Conservation (phyloP, 768 basidiomycete species). For the Psilocybe tampanensis region DNA sequence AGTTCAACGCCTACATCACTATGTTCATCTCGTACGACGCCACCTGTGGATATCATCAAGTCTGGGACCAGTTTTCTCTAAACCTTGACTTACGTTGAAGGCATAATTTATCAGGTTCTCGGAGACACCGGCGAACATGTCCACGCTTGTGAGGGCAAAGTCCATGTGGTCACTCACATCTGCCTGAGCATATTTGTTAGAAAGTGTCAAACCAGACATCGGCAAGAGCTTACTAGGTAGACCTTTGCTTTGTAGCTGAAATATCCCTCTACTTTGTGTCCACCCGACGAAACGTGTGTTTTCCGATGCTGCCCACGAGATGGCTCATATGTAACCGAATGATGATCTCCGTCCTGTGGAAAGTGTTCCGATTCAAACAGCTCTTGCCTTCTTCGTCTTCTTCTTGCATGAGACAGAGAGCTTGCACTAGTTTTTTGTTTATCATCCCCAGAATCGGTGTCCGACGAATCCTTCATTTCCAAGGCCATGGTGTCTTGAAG, state of each 20-base stretch:
- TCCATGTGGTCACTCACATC: slow-evolving; percentile 78
- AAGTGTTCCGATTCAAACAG: slow-evolving; percentile 8
- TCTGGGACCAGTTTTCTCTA: neutral
- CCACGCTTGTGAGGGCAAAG: slow-evolving; percentile 62
- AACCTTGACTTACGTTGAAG: slow-evolving; percentile 55
- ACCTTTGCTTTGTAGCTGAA: slow-evolving; percentile 67
- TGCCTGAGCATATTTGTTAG: slow-evolving; percentile 38
- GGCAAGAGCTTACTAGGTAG: slow-evolving; percentile 50
- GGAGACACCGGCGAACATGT: slow-evolving; percentile 66
- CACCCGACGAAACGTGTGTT: slow-evolving; percentile 15
- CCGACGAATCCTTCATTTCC: slow-evolving; percentile 2
- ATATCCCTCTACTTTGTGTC: slow-evolving; percentile 40
- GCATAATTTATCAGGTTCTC: slow-evolving; percentile 73
- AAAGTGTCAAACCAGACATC: neutral
- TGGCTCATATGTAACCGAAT: neutral
- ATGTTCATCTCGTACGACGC: slow-evolving; percentile 70
- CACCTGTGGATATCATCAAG: slow-evolving; percentile 37
- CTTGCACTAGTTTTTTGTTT: neutral
- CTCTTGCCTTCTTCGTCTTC: neutral
- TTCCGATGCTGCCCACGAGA: neutral
- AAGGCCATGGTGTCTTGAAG: slow-evolving; percentile 23
- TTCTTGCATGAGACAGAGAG: slow-evolving; percentile 1
- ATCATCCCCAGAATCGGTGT: neutral
- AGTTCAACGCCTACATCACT: slow-evolving; percentile 47
- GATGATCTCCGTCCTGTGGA: neutral